phyloP scores from a whole-genome alignment of 371 early-diverging fungal species.

The Rhizomucor miehei region DNA sequence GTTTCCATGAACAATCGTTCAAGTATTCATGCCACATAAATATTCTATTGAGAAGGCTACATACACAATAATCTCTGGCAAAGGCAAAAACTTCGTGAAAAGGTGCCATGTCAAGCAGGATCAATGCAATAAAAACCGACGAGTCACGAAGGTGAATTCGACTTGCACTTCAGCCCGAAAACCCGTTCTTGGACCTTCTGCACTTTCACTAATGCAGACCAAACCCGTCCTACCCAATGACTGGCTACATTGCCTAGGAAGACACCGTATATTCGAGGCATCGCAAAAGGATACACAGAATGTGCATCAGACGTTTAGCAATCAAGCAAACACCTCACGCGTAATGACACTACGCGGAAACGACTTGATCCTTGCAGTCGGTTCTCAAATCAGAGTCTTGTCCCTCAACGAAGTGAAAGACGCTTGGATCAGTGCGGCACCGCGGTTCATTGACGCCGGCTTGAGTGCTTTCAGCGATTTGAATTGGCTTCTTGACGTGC shows the following conservation, averaged over 20 bases:
- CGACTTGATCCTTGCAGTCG: constrained; percentile 39
- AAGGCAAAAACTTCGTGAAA: no score
- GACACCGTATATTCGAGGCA: constrained; percentile 11
- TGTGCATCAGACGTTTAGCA: background rate
- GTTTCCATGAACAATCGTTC: no score
- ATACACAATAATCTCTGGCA: no score
- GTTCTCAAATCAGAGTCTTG: constrained; percentile 29
- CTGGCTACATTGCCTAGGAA: constrained; percentile 16
- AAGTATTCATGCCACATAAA: no score
- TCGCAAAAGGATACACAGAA: background rate
- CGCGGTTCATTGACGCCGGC: constrained; percentile 13
- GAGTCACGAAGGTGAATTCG: no score
- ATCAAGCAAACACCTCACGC: constrained; percentile 21
- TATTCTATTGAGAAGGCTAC: no score
- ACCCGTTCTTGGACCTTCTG: no score
- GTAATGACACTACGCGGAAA: constrained; percentile 32
- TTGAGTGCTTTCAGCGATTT: background rate
- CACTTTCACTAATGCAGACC: constrained; percentile 4
- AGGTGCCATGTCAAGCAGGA: no score
- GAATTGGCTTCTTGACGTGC: constrained; percentile 31
- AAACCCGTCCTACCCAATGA: constrained; percentile 13
- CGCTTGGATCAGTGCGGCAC: constrained; percentile 28
- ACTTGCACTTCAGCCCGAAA: no score
- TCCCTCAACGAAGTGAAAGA: constrained; percentile 36
- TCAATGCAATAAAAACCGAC: no score